phyloP scores from a whole-genome alignment of 768 basidiomycete genomes.

The Termitomyces sp. region DNA sequence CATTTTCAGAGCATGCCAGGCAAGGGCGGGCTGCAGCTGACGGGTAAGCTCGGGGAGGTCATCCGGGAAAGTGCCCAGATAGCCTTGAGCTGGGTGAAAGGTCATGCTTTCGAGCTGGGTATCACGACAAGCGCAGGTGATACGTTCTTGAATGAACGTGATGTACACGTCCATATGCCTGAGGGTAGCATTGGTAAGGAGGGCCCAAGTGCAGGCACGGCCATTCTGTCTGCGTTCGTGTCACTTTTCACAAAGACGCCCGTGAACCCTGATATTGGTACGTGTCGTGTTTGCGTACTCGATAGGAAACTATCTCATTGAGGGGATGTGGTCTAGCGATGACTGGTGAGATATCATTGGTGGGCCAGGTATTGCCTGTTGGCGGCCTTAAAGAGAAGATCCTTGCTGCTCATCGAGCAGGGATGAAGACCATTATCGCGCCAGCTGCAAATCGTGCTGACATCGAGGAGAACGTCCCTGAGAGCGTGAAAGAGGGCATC shows the following conservation, averaged over 20 bases:
- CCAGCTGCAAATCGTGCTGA: constrained; percentile 88
- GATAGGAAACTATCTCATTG: neutral
- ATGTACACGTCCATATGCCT: constrained; percentile 97
- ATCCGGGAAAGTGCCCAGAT: constrained; percentile 97
- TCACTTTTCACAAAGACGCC: constrained; percentile 83
- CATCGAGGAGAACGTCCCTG: constrained; percentile 96
- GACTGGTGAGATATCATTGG: constrained; percentile 97
- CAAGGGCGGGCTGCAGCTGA: constrained; percentile 86
- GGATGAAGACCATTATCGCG: constrained; percentile 87
- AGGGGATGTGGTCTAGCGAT: constrained; percentile 55
- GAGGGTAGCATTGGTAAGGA: constrained; percentile 93
- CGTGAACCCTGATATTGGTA: constrained; percentile 86
- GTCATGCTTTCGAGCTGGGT: constrained; percentile 84
- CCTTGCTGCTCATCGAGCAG: constrained; percentile 92
- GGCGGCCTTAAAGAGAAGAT: constrained; percentile 97
- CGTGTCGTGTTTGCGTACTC: constrained; percentile 18
- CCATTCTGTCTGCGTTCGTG: constrained; percentile 87
- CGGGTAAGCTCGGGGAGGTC: constrained; percentile 97
- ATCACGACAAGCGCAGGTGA: constrained; percentile 69
- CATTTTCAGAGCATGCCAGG: constrained; percentile 89
- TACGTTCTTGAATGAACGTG: constrained; percentile 78
- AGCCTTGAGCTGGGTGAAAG: constrained; percentile 88
- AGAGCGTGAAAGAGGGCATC: constrained; percentile 93
- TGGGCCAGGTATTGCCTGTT: constrained; percentile 94
- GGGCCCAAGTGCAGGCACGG: constrained; percentile 95